Evolutionary conservation across 2,329 filamentous ascomycete genomes (phyloP).

Genomic region (Chaetomium olivaceum): DNA sequence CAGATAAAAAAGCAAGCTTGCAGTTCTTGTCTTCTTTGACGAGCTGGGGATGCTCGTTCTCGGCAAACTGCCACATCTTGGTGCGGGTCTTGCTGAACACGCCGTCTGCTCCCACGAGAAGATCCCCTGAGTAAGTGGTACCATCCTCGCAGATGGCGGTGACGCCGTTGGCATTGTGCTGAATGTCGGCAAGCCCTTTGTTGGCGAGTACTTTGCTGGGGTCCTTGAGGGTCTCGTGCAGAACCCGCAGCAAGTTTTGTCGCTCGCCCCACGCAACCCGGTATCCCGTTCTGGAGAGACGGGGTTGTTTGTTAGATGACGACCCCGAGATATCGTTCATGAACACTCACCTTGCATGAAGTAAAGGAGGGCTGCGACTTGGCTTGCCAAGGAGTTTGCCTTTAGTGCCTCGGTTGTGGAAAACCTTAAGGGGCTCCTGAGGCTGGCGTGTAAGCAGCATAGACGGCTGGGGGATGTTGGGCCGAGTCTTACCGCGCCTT

Average conservation of each 20-base stretch:
- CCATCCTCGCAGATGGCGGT: conserved; percentile 40
- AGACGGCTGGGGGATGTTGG: not conserved
- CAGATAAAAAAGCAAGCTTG: not conserved
- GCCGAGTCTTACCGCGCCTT: conserved; percentile 27
- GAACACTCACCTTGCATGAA: conserved; percentile 8
- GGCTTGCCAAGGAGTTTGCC: conserved; percentile 26
- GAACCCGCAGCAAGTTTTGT: conserved; percentile 38
- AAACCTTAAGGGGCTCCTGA: conserved; percentile 25
- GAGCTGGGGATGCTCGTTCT: conserved; percentile 12
- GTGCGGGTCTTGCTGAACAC: conserved; percentile 42
- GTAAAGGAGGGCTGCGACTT: conserved; percentile 28
- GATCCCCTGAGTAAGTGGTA: conserved; percentile 36
- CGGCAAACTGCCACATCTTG: conserved; percentile 39
- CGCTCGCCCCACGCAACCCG: conserved; percentile 39
- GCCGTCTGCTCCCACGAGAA: conserved; percentile 49
- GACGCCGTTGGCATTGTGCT: conserved; percentile 31
- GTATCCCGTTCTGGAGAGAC: conserved; percentile 29
- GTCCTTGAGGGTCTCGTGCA: conserved; percentile 37
- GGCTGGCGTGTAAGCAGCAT: not conserved
- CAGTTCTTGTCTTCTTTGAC: conserved; percentile 19
- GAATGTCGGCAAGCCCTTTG: conserved; percentile 34
- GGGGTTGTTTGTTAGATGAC: not conserved
- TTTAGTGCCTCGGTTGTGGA: conserved; percentile 31
- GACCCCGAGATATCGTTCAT: accelerated
- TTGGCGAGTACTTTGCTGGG: conserved; percentile 36